phyloP scores from a whole-genome alignment of 345 rosid genomes.

The Dimocarpus longan region DNA sequence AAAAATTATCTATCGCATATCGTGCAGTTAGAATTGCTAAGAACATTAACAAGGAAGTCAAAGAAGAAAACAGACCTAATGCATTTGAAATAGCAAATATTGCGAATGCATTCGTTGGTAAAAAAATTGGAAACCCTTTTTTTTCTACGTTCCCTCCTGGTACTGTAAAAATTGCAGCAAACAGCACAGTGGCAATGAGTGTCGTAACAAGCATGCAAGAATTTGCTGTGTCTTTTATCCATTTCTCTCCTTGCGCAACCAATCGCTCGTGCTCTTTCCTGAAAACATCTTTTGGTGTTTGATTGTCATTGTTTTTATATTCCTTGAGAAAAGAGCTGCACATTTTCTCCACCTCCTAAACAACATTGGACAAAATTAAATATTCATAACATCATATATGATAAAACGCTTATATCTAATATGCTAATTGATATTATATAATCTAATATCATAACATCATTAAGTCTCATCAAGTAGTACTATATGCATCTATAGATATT shows the following conservation, averaged over 20 bases:
- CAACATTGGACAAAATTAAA: no score
- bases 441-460: no score
- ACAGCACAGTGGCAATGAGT: constrained; percentile 15
- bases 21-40: constrained; percentile 22
- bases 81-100: constrained; percentile 19
- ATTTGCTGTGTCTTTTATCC: constrained; percentile 17
- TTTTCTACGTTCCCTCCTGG: constrained; percentile 15
- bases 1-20: constrained; percentile 19
- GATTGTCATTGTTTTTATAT: neutral
- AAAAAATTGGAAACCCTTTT: constrained; percentile 11
- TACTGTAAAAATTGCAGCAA: constrained; percentile 28
- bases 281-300: constrained; percentile 19
- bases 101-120: constrained; percentile 3
- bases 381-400: no score
- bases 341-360: constrained; percentile 21
- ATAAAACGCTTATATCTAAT: no score
- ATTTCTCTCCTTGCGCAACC: constrained; percentile 17
- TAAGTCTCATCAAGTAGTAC: no score
- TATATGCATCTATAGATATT: no score
- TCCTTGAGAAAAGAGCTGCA: neutral
- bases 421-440: no score
- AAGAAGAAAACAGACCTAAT: constrained; percentile 18
- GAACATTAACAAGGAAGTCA: constrained; percentile 21
- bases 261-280: constrained; percentile 9
- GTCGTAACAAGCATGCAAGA: constrained; percentile 24